phyloP scores from a whole-genome alignment of 2,329 filamentous ascomycete species.

The Aspergillus caelatus region DNA sequence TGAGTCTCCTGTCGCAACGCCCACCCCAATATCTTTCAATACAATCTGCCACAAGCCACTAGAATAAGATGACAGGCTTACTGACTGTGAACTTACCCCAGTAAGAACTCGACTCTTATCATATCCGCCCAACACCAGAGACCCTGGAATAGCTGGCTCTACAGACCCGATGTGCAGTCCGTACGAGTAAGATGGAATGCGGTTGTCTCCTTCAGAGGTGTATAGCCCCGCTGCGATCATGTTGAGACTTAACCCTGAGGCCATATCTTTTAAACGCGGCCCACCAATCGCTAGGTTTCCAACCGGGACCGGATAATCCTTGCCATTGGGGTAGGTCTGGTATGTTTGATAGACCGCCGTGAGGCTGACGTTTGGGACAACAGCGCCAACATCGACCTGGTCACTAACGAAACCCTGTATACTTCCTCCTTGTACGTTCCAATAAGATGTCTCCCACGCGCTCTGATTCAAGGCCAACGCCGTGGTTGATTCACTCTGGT shows the following conservation, averaged over 20 bases:
- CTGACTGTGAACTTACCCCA: constrained; percentile 19
- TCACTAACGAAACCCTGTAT: constrained; percentile 16
- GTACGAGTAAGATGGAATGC: constrained; percentile 45
- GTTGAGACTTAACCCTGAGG: constrained; percentile 13
- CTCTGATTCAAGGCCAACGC: constrained; percentile 10
- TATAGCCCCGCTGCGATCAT: constrained; percentile 19
- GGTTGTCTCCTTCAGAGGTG: constrained; percentile 13
- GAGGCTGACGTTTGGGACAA: constrained; percentile 23
- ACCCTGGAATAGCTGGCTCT: constrained; percentile 34
- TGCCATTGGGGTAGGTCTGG: constrained; percentile 25
- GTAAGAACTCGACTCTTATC: constrained; percentile 46
- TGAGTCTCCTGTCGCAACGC: constrained; percentile 44
- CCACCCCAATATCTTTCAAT: constrained; percentile 47
- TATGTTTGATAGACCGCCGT: constrained; percentile 21
- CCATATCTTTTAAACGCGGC: constrained; percentile 8
- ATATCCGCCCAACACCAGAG: constrained; percentile 46
- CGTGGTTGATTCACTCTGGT: constrained; percentile 15
- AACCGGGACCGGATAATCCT: constrained; percentile 20
- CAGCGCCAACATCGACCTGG: constrained; percentile 8
- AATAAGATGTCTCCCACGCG: constrained; percentile 17
- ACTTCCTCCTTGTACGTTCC: constrained; percentile 17
- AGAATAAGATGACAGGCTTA: constrained; percentile 12
- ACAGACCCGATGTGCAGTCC: constrained; percentile 49
- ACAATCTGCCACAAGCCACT: constrained; percentile 19
- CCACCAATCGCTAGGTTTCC: constrained; percentile 24